Evolutionary conservation across 2,329 filamentous ascomycete species (phyloP), one percentile per base, ranked within the genome.

Genomic region (Colletotrichum tropicale): DNA sequence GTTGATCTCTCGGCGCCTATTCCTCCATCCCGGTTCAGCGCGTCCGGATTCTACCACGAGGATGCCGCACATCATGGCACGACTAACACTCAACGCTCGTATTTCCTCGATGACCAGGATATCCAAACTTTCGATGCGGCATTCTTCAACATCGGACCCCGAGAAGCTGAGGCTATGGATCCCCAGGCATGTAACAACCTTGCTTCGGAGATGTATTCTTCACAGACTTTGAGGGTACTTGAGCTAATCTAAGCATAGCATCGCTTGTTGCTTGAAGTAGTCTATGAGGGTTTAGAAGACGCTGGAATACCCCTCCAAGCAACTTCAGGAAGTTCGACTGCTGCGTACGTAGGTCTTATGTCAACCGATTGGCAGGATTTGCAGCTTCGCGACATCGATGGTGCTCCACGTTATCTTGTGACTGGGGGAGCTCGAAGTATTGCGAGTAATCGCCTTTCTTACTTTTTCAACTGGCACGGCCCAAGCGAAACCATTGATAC

Each of bases 401-500:
- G 75, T 18, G 69, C 78, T 16, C 80, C 79, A 0, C 76, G 78
- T 9, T 82, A 81, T 48, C 82, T 81, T 21, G 80, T 80, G 2
- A 84, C 83, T 1, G 84, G 84, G 2, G 81, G 78, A 24, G 82
- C 80, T 12, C 78, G 78, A n/a, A 79, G 81, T 16, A 84, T 85
- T 30, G 76, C 84, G 56, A 81, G 84, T 0, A 87, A 87, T 74
- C 80, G 86, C 1, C 79, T 87, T 24, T 86, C 84, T 1, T 86
- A 85, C 70, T 83, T 84, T 71, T 84, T 86, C 65, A 83, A 87
- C 72, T 80, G 85, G 70, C 80, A 81, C 16, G 85, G 85, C 2
- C 83, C 85, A 13, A 83, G 81, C 62, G 81, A 87, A 76, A 87
- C 86, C 1, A 83, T 88, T 9, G 85, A 88, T 64, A 88, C 86